A percentile compares a stretch with the other conserved stretches of the same genome.
These are phyloP conservation scores for Colletotrichum salicis DNA, from an alignment of 2,329 filamentous ascomycete species.

Conservation along the genomic window DNA sequence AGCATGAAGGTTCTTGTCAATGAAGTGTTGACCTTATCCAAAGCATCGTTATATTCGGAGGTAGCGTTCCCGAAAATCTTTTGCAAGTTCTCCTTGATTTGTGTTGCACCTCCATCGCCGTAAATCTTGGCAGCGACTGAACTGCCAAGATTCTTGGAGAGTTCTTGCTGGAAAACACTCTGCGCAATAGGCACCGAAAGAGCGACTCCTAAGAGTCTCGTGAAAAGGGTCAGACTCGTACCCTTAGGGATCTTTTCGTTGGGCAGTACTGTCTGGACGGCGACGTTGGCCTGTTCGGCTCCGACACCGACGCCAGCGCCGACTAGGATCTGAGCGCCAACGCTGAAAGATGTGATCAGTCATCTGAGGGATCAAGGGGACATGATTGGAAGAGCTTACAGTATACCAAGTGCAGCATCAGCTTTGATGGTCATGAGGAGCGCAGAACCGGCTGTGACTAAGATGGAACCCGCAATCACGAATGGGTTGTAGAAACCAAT, in stretches of 20 bases:
- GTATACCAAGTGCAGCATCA: background rate
- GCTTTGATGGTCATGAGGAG: background rate
- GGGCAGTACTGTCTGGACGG: slow-evolving; percentile 55
- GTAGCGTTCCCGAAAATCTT: slow-evolving; percentile 43
- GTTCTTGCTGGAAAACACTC: slow-evolving; percentile 60
- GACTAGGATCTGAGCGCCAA: slow-evolving; percentile 53
- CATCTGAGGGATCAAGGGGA: background rate
- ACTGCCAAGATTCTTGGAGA: slow-evolving; percentile 50
- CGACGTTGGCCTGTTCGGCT: slow-evolving; percentile 57
- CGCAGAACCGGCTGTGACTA: slow-evolving; percentile 20
- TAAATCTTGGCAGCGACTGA: slow-evolving; percentile 48
- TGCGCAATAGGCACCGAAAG: slow-evolving; percentile 63
- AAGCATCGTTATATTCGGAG: background rate
- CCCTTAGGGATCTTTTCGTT: slow-evolving; percentile 58
- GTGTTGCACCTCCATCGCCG: slow-evolving; percentile 58
- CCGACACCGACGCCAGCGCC: slow-evolving; percentile 55
- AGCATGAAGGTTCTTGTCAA: slow-evolving; percentile 66
- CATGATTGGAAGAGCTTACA: background rate
- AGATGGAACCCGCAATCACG: slow-evolving; percentile 44
- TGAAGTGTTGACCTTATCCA: slow-evolving; percentile 64
- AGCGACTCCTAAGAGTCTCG: slow-evolving; percentile 54
- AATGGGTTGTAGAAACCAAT: slow-evolving; percentile 57
- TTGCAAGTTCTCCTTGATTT: background rate
- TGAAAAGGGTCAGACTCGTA: slow-evolving; percentile 56
- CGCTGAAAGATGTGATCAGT: background rate